Percentiles rank a stretch among this genome's conserved stretches.
phyloP scores from a whole-genome alignment of 108 stramenopile species.

The Schizochytrium sp. region DNA sequence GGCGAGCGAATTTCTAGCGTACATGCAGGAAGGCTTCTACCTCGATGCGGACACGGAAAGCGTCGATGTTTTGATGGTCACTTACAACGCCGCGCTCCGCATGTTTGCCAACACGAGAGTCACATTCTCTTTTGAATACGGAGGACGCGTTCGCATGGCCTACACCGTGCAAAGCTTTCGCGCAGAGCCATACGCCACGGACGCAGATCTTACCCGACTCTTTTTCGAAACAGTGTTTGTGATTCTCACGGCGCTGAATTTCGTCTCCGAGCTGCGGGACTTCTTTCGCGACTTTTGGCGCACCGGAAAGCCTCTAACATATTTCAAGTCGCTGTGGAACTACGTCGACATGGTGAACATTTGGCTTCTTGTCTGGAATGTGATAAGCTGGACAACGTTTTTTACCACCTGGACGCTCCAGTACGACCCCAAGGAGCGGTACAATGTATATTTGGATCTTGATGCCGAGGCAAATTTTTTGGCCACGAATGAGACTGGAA shows the following conservation, averaged over 20 bases:
- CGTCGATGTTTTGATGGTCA: neutral
- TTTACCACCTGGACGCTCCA: neutral
- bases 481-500: neutral
- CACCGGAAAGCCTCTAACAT: neutral
- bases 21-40: neutral
- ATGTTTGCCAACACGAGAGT: neutral
- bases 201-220: neutral
- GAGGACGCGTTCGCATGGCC: neutral
- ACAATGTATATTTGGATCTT: neutral
- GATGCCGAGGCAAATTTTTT: neutral
- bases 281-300: neutral
- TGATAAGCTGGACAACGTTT: neutral
- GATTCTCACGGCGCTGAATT: neutral
- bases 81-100: neutral
- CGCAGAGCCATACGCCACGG: neutral
- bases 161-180: neutral
- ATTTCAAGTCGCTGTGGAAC: neutral
- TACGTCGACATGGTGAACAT: slow-evolving; percentile 14
- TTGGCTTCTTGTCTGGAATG: neutral
- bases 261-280: neutral
- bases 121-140: neutral
- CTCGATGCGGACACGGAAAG: neutral
- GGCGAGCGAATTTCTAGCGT: neutral
- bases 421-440: neutral
- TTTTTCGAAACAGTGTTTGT: neutral